These are phyloP conservation scores for Teunomyces kruisii DNA, from an alignment of 805 yeast genomes.

Conservation along the genomic window DNA sequence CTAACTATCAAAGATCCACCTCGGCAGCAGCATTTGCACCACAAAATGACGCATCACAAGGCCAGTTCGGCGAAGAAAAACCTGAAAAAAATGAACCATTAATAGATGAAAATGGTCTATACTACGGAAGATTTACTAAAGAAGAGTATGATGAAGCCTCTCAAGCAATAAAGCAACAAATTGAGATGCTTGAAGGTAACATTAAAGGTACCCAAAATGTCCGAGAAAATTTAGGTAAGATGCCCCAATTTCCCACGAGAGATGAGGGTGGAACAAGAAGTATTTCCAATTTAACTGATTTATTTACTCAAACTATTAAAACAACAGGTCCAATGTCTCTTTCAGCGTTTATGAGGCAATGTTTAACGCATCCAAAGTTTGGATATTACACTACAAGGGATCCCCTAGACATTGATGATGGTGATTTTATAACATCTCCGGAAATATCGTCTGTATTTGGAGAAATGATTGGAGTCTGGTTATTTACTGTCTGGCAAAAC, in stretches of 20 bases:
- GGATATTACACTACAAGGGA: constrained; percentile 81
- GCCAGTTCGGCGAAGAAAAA: neutral
- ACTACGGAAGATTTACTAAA: constrained; percentile 35
- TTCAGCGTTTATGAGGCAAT: constrained; percentile 75
- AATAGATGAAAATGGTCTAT: constrained; percentile 26
- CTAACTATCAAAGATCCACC: neutral
- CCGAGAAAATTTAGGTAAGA: constrained; percentile 35
- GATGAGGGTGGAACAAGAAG: constrained; percentile 13
- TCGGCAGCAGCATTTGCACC: neutral
- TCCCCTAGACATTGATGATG: constrained; percentile 59
- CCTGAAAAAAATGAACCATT: neutral
- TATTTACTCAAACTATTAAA: constrained; percentile 51
- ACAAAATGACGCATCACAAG: neutral
- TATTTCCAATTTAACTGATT: constrained; percentile 28
- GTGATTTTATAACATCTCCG: constrained; percentile 84
- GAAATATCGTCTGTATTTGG: constrained; percentile 88
- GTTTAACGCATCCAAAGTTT: constrained; percentile 70
- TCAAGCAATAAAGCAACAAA: constrained; percentile 30
- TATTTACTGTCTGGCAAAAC: constrained; percentile 52
- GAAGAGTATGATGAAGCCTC: constrained; percentile 42
- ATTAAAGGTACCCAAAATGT: constrained; percentile 39
- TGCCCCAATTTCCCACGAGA: constrained; percentile 35
- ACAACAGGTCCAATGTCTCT: constrained; percentile 77
- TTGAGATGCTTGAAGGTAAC: constrained; percentile 28
- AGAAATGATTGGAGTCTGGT: constrained; percentile 79